Evolutionary conservation across 371 early-diverging fungal genomes (phyloP).

Genomic region (Lichtheimia ornata): DNA sequence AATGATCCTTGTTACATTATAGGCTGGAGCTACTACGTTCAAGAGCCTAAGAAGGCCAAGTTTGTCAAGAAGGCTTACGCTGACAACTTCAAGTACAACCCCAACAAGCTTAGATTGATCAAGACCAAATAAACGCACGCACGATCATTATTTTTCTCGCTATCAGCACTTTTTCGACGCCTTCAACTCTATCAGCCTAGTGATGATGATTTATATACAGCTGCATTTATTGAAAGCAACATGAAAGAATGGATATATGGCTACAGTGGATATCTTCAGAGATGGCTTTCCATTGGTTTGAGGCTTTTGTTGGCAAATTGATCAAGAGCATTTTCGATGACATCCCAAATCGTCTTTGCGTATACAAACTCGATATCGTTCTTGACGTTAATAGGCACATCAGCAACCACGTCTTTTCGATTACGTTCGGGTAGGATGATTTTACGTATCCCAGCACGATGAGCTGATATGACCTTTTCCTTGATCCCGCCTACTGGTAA

Average conservation of each 20-base stretch:
- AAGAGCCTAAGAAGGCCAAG: slow-evolving; percentile 77
- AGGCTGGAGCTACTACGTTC: slow-evolving; percentile 86
- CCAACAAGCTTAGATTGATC: slow-evolving; percentile 74
- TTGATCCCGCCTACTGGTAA: slow-evolving; percentile 87
- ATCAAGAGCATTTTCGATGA: slow-evolving; percentile 60
- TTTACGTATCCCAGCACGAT: slow-evolving; percentile 71
- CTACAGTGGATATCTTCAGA: slow-evolving; percentile 1
- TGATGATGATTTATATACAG: too few species aligned
- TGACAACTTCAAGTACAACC: slow-evolving; percentile 86
- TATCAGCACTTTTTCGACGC: too few species aligned
- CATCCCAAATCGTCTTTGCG: slow-evolving; percentile 65
- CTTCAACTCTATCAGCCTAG: too few species aligned
- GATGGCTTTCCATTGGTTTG: slow-evolving; percentile 1
- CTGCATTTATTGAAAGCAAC: too few species aligned
- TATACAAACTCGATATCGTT: slow-evolving; percentile 70
- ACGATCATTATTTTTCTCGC: too few species aligned
- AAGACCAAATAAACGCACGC: slow-evolving; percentile 75
- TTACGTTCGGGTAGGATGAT: slow-evolving; percentile 59
- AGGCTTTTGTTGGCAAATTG: slow-evolving; percentile 33
- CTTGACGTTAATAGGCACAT: slow-evolving; percentile 63
- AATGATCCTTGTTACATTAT: neutral
- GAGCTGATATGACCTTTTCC: slow-evolving; percentile 85
- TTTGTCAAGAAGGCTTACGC: slow-evolving; percentile 85
- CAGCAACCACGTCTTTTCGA: slow-evolving; percentile 54
- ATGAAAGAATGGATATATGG: neutral